phyloP scores from a whole-genome alignment of 2,329 filamentous ascomycete genomes.

The Rutstroemia sydowiana region DNA sequence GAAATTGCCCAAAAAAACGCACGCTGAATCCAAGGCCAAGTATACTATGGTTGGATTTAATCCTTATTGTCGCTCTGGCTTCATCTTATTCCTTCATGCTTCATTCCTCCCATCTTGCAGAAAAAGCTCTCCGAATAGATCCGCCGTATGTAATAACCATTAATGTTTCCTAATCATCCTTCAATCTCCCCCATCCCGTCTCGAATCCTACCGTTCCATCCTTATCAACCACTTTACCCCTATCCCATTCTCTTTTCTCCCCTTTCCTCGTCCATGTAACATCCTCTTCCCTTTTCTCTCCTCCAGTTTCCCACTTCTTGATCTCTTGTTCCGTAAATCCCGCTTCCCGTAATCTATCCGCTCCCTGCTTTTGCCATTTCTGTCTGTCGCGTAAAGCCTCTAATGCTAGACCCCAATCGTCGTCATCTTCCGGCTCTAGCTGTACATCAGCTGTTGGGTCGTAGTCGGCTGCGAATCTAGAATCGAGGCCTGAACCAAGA shows the following conservation, averaged over 20 bases:
- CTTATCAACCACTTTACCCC: constrained; percentile 51
- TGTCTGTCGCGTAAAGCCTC: constrained; percentile 75
- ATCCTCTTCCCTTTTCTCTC: constrained; percentile 53
- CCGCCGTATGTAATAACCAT: too few relatives aligned
- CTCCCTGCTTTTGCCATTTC: constrained; percentile 67
- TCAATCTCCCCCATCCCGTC: constrained; percentile 20
- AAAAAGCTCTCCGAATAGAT: too few relatives aligned
- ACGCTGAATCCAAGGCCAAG: too few relatives aligned
- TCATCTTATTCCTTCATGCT: too few relatives aligned
- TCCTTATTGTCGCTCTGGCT: too few relatives aligned
- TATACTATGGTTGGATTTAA: too few relatives aligned
- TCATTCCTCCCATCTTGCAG: too few relatives aligned
- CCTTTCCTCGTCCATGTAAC: constrained; percentile 59
- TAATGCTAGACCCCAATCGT: constrained; percentile 73
- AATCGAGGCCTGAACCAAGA: constrained; percentile 60
- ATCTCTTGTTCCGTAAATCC: constrained; percentile 75
- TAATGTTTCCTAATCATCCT: background rate
- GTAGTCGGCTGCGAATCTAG: constrained; percentile 65
- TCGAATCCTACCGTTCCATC: constrained; percentile 40
- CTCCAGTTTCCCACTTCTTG: constrained; percentile 59
- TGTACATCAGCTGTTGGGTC: constrained; percentile 50
- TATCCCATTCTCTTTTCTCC: constrained; percentile 55
- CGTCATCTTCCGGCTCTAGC: constrained; percentile 42
- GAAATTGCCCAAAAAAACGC: too few relatives aligned
- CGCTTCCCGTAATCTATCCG: constrained; percentile 65